These are phyloP conservation scores for Nicotiana otophora DNA, from an alignment of 257 asterid species.

Conservation along the genomic window DNA sequence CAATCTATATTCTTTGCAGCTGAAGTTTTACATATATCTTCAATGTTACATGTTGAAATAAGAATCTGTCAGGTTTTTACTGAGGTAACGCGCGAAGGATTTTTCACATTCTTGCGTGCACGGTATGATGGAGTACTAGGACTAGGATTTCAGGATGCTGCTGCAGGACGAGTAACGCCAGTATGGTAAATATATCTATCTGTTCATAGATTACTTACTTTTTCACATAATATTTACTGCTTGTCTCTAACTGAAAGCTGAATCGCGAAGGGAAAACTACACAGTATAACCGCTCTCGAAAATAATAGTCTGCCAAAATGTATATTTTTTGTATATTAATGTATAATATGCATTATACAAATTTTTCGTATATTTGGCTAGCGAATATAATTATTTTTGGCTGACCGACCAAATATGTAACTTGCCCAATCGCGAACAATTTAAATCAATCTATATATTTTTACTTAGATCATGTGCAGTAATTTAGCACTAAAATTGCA, in stretches of 20 bases:
- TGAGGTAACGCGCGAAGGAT: constrained; percentile 26
- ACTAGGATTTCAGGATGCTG: constrained; percentile 30
- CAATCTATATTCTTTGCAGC: neutral
- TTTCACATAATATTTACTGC: neutral
- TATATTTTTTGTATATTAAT: no score
- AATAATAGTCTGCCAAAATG: no score
- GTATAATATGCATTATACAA: no score
- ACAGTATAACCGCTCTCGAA: no score
- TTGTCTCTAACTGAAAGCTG: neutral
- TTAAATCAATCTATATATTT: neutral
- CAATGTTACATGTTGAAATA: neutral
- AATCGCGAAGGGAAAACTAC: neutral
- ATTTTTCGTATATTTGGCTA: no score
- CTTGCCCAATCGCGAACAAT: no score
- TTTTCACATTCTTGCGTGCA: constrained; percentile 24
- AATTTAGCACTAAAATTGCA: neutral
- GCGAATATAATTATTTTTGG: no score
- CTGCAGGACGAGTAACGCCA: constrained; percentile 21
- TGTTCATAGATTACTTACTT: neutral
- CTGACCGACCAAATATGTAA: no score
- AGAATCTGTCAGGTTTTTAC: constrained; percentile 22
- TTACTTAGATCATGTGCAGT: neutral
- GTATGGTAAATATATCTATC: constrained; percentile 18
- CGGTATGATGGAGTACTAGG: constrained; percentile 35
- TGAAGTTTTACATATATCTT: neutral